Percentiles rank a stretch among this genome's conserved stretches.
phyloP scores from a whole-genome alignment of 2,329 filamentous ascomycete genomes.

The Clonostachys solani region DNA sequence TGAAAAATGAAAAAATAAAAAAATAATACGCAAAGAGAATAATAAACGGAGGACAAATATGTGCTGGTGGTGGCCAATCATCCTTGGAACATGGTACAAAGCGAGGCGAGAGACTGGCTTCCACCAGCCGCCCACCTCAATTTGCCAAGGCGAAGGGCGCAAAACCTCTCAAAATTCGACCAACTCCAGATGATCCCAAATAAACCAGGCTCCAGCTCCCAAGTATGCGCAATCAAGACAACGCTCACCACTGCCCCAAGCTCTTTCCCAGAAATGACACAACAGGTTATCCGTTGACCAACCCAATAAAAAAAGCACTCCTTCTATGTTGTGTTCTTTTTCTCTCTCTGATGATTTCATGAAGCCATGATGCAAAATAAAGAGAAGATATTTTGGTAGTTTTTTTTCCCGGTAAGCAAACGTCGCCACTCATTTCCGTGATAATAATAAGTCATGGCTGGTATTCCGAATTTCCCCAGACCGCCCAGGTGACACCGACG shows the following conservation, averaged over 20 bases:
- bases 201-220: constrained; percentile 2
- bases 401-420: constrained; percentile 2
- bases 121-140: no score
- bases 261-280: constrained; percentile 14
- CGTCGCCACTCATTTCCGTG: constrained; percentile 1
- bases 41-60: background rate
- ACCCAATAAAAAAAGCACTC: constrained; percentile 25
- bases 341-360: constrained; percentile 26
- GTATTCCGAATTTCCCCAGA: constrained; percentile 30
- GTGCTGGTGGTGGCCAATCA: background rate
- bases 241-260: constrained; percentile 17
- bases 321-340: constrained; percentile 44
- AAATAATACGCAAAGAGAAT: constrained; percentile 1
- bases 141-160: background rate
- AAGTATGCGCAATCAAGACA: constrained; percentile 3
- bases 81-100: constrained; percentile 1
- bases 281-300: constrained; percentile 11
- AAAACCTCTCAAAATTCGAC: constrained; percentile 1
- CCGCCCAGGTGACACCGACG: constrained; percentile 35
- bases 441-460: constrained; percentile 15
- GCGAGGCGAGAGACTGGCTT: background rate
- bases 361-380: constrained; percentile 2
- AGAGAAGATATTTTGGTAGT: constrained; percentile 1
- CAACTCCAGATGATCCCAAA: constrained; percentile 3
- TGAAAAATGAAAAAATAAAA: constrained; percentile 3